A percentile compares a stretch with the other conserved stretches of the same genome.
Evolutionary conservation across 2,329 filamentous ascomycete genomes (phyloP).

Genomic region (Penicillium griseofulvum): DNA sequence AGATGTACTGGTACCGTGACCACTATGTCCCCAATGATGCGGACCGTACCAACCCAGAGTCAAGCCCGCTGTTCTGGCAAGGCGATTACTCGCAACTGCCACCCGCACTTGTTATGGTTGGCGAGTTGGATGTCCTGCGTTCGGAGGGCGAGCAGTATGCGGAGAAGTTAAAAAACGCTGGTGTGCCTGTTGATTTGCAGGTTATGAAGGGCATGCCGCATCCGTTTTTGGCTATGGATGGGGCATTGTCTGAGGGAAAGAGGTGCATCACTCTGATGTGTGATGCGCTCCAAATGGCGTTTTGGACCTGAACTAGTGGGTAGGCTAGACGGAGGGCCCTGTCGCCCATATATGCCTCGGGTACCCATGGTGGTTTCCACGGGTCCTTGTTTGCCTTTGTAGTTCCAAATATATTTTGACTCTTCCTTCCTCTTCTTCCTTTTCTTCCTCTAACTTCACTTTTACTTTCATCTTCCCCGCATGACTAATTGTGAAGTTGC

Average conservation of each 20-base stretch:
- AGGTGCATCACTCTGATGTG: conserved; percentile 51
- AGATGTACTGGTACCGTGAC: conserved; percentile 62
- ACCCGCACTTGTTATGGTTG: conserved; percentile 53
- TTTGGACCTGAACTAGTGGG: conserved; percentile 40
- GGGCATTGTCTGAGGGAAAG: conserved; percentile 51
- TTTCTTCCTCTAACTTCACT: too few relatives aligned
- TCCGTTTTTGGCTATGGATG: conserved; percentile 60
- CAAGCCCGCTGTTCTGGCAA: conserved; percentile 53
- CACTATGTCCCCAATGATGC: conserved; percentile 54
- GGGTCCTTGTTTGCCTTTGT: too few relatives aligned
- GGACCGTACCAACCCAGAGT: conserved; percentile 52
- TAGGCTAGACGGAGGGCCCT: too few relatives aligned
- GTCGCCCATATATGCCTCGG: too few relatives aligned
- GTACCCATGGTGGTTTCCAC: too few relatives aligned
- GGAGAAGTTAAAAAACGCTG: conserved; percentile 47
- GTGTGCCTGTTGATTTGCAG: conserved; percentile 50
- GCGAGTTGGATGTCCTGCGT: conserved; percentile 57
- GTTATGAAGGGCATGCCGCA: conserved; percentile 57
- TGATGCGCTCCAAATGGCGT: conserved; percentile 34
- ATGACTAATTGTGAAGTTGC: too few relatives aligned
- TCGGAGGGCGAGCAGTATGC: conserved; percentile 55
- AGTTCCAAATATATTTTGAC: too few relatives aligned
- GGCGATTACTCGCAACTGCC: conserved; percentile 53
- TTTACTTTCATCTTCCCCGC: too few relatives aligned
- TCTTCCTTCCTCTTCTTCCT: too few relatives aligned